Evolutionary conservation across 2,329 filamentous ascomycete species (phyloP), one percentile per base, ranked within the genome.

Genomic region (Scedosporium minutisporum): DNA sequence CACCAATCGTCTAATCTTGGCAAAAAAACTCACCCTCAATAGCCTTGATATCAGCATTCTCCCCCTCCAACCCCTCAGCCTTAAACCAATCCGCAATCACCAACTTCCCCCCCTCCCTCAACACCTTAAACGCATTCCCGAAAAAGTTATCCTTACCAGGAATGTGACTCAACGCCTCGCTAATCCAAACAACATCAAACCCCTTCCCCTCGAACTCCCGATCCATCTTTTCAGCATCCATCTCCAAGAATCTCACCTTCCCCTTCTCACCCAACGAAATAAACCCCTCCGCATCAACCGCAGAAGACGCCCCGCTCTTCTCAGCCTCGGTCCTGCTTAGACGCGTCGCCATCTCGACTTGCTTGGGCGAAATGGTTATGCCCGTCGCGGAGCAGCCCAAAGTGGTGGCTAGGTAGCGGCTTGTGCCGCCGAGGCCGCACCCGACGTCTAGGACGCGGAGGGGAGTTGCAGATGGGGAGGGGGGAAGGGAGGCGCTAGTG

Each of bases 11-110:
- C 5, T 4, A 42, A 60, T n/a, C n/a, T n/a, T n/a, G n/a, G n/a
- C n/a, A 23, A 48, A 27, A 9, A 16, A 9, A 42, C 58, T 62
- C 62, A 81, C 79, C 81, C 72, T 86, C 83, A 63, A 86, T 86
- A 1, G 81, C 81, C 67, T 80, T 79, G 66, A 86, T 84, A 67
- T 86, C 82, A 57, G 73, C 74, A 51, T 76, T 72, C 63, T 75
- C 70, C 64, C 78, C 72, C 0, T 71, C 74, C 53, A 85, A 67
- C 23, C 68, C 71, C 62, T 80, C 80, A 12, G 75, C 78, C 73
- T 82, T 83, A 74, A 86, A 86, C 83, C 83, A 86, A 69, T 87
- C 84, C 25, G 83, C 82, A 61, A 87, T 72, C 3, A 83, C 81
- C 55, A 87, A 69, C 69, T 78, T 81, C 1, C 80, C 81, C 0